Evolutionary conservation across 257 asterid genomes (phyloP), one percentile per base, ranked within the genome.

Genomic region (Nicotiana noctiflora): DNA sequence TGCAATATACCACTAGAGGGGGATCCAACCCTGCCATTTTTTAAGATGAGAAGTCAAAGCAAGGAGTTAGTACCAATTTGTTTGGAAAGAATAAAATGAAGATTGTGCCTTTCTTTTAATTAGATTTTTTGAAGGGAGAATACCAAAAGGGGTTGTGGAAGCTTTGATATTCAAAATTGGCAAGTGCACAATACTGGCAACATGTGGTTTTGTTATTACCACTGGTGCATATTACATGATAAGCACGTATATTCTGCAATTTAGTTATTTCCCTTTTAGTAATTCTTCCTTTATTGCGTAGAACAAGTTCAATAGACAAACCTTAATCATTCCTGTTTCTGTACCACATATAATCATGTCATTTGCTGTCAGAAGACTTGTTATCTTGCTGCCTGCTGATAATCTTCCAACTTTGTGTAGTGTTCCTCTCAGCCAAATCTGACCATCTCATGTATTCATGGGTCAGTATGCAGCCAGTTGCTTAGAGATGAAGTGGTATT

Each of bases 261-360:
- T 31, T 44, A 44, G 61, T 46, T 37, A 74, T 74, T 8, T 74
- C 9, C 44, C 79, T 49, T 72, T 6, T 23, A 15, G 27, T 46
- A 46, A 49, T 74, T 74, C 79, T 74, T 74, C 2, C 2, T 14
- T 49, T 74, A 17, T 51, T 34, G 8, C 15, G 79, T 51, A 13
- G 65, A 75, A 15, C 19, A 15, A 70, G 70, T 55, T 4, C 53
- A 31, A 68, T 66, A 62, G 49, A 77, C 83, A 82, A 62, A 95
- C 98, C 98, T 93, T 95, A 75, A 95, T 90, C n/a, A 88, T 55
- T 83, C 99, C 99, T 63, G 90, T 88, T 55, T 93, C 97, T 19
- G 97, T 95, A 40, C 99, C 99, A 78, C 99, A 95, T 11, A 95
- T 86, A 83, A 95, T 90, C 94, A 93, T 90, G 88, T 90, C 99